These are phyloP conservation scores for Alternaria ethzedia DNA, from an alignment of 2,329 filamentous ascomycete genomes.

Conservation along the genomic window DNA sequence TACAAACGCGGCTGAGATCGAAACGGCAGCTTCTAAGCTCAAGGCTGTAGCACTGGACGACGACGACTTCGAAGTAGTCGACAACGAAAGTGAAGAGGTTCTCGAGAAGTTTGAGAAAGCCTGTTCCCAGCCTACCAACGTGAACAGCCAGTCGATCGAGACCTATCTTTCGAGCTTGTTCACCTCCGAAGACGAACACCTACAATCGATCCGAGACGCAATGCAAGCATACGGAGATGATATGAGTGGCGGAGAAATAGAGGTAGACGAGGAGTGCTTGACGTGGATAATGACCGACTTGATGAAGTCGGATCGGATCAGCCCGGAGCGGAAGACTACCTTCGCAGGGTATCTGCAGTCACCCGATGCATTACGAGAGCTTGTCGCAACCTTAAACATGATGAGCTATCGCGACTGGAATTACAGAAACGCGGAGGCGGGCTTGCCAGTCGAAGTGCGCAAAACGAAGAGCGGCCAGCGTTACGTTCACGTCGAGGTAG, in stretches of 20 bases:
- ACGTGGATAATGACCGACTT: conserved; percentile 58
- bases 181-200: not conserved
- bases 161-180: conserved; percentile 27
- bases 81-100: conserved; percentile 61
- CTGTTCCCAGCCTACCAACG: conserved; percentile 20
- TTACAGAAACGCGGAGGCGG: conserved; percentile 27
- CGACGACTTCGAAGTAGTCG: conserved; percentile 56
- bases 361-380: conserved; percentile 27
- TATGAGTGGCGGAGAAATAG: conserved; percentile 13
- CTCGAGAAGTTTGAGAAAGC: conserved; percentile 48
- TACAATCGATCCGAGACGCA: conserved; percentile 16
- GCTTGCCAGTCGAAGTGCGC: conserved; percentile 29
- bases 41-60: conserved; percentile 33
- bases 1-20: conserved; percentile 35
- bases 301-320: conserved; percentile 57
- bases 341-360: conserved; percentile 37
- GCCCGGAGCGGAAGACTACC: conserved; percentile 54
- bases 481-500: conserved; percentile 33
- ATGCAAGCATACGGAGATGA: conserved; percentile 23
- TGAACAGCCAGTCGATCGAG: conserved; percentile 27
- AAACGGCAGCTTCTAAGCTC: conserved; percentile 13
- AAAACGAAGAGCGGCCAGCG: conserved; percentile 30
- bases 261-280: conserved; percentile 53
- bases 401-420: conserved; percentile 35
- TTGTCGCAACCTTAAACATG: conserved; percentile 31